Percentiles rank a stretch among this genome's conserved stretches.
Evolutionary conservation across 148 eudicot species (phyloP).

Genomic region (Chenopodium quinoa): DNA sequence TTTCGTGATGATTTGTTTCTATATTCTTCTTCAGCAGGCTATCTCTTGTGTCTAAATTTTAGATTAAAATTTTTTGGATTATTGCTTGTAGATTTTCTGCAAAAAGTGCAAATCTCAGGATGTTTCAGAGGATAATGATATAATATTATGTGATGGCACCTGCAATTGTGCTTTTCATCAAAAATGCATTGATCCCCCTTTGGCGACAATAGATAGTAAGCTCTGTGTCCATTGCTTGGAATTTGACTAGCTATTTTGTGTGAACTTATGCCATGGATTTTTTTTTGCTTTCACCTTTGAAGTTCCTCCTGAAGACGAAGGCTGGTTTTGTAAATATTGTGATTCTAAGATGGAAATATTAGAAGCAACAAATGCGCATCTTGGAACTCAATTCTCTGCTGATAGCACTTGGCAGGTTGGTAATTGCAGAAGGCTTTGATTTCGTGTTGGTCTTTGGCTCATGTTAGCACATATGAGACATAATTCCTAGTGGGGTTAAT

Average conservation of each 20-base stretch:
- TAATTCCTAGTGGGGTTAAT: slow-evolving; percentile 13
- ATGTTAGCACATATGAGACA: not conserved
- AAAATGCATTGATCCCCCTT: slow-evolving; percentile 90
- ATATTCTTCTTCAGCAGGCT: not conserved
- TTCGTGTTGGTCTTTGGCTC: slow-evolving; percentile 3
- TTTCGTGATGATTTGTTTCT: not conserved
- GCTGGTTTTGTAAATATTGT: slow-evolving; percentile 90
- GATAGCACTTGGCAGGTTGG: slow-evolving; percentile 79
- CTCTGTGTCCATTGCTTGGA: slow-evolving; percentile 11
- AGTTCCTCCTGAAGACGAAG: slow-evolving; percentile 92
- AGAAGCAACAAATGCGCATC: slow-evolving; percentile 85
- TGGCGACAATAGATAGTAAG: slow-evolving; percentile 87
- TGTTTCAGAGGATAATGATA: slow-evolving; percentile 86
- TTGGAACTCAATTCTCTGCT: slow-evolving; percentile 71
- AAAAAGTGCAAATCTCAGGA: slow-evolving; percentile 80
- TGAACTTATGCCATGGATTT: slow-evolving; percentile 19
- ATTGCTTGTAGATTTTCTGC: slow-evolving; percentile 64
- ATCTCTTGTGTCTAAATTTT: not conserved
- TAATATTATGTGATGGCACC: slow-evolving; percentile 90
- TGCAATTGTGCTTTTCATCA: slow-evolving; percentile 96
- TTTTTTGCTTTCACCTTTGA: slow-evolving; percentile 22
- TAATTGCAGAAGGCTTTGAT: slow-evolving; percentile 14
- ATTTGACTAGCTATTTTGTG: slow-evolving; percentile 6
- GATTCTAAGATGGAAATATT: slow-evolving; percentile 74
- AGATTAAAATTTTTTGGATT: not conserved